These are phyloP conservation scores for Aspergillus quadricinctus DNA, from an alignment of 2,329 filamentous ascomycete species.

Conservation along the genomic window DNA sequence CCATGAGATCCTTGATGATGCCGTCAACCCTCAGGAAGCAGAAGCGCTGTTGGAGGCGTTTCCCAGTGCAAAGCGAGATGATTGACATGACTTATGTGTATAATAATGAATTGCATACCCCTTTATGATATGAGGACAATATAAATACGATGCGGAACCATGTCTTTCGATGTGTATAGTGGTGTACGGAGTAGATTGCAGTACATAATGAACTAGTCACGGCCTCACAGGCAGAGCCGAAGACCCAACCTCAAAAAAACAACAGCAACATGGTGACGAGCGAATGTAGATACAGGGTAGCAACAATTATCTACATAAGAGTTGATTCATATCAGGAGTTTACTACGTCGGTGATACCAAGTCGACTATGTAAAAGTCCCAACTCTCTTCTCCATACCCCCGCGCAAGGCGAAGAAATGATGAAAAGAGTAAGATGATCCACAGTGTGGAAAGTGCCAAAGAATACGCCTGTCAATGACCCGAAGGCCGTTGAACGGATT, in stretches of 20 bases:
- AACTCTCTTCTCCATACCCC: constrained; percentile 34
- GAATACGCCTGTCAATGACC: constrained; percentile 48
- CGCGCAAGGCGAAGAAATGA: constrained; percentile 34
- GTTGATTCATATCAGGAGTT: too few species aligned
- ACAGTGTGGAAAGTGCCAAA: constrained; percentile 42
- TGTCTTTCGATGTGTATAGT: neutral
- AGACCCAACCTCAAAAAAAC: too few species aligned
- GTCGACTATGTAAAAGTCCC: too few species aligned
- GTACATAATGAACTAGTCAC: too few species aligned
- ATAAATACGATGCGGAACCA: neutral
- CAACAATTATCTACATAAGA: too few species aligned
- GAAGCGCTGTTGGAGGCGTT: constrained; percentile 54
- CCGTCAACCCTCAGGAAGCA: constrained; percentile 74
- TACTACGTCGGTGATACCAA: too few species aligned
- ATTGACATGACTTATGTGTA: constrained; percentile 8
- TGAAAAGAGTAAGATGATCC: constrained; percentile 36
- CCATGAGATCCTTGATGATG: constrained; percentile 73
- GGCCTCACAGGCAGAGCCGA: too few species aligned
- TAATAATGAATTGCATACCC: neutral
- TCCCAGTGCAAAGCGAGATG: constrained; percentile 32
- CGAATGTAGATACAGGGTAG: too few species aligned
- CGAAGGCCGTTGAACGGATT: constrained; percentile 47
- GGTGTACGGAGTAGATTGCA: too few species aligned
- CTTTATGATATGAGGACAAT: neutral
- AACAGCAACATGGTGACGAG: too few species aligned